Conservation (phyloP, 306 rosid species). For the Bauhinia variegata region DNA sequence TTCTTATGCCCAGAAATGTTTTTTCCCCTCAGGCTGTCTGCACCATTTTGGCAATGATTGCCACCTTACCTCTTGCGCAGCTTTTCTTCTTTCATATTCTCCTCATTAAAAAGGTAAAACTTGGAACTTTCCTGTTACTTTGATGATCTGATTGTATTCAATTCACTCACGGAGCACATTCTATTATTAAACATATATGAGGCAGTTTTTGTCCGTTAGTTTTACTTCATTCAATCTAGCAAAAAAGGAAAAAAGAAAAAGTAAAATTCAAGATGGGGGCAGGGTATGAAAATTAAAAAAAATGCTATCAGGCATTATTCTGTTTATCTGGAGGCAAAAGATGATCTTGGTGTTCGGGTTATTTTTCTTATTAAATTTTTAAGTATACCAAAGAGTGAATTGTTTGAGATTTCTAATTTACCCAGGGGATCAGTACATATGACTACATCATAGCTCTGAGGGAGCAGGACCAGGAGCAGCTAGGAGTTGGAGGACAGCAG, state of each 20-base stretch:
- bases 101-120: conserved; percentile 82
- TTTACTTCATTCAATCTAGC: conserved; percentile 8
- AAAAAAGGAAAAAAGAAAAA: not conserved
- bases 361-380: not conserved
- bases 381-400: not conserved
- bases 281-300: not conserved
- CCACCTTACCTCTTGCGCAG: conserved; percentile 91
- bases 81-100: conserved; percentile 96
- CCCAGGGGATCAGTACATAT: conserved; percentile 93
- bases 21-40: conserved; percentile 70
- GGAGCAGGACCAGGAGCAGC: conserved; percentile 95
- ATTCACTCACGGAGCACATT: conserved; percentile 12
- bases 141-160: not conserved
- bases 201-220: conserved; percentile 5
- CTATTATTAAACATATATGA: too few relatives aligned
- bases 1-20: not conserved
- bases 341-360: not conserved
- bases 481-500: conserved; percentile 87
- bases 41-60: conserved; percentile 89
- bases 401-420: conserved; percentile 17
- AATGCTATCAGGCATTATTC: not conserved
- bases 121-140: not conserved
- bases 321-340: conserved; percentile 2
- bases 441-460: conserved; percentile 97
- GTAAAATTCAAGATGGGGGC: not conserved